Evolutionary conservation across 768 basidiomycete genomes (phyloP).

Genomic region (Serendipita sp.): DNA sequence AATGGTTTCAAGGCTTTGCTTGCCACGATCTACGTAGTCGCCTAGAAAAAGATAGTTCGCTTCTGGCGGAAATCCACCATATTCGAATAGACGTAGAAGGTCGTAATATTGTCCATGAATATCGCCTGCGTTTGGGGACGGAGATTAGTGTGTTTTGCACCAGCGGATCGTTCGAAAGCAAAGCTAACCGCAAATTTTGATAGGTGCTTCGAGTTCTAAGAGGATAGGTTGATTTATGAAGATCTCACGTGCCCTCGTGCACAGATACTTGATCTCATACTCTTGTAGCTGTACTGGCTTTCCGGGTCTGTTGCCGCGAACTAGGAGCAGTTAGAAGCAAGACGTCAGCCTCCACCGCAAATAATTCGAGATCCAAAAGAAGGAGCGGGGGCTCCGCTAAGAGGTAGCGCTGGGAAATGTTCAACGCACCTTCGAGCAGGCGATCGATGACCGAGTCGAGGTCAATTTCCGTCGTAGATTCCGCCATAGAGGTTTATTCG

Average conservation of each 20-base stretch:
- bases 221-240: conserved; percentile 99
- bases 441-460: conserved; percentile 99
- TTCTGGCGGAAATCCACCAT: conserved; percentile 98
- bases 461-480: conserved; percentile 64
- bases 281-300: conserved; percentile 96
- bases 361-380: not conserved
- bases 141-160: conserved; percentile 9
- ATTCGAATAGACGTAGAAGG: conserved; percentile 92
- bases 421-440: conserved; percentile 77
- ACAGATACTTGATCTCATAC: conserved; percentile 98
- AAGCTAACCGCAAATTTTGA: conserved; percentile 94
- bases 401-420: conserved; percentile 5
- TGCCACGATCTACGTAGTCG: conserved; percentile 98
- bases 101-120: conserved; percentile 99
- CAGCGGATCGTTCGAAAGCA: conserved; percentile 6
- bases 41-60: conserved; percentile 99
- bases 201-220: conserved; percentile 94
- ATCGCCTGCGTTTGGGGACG: conserved; percentile 46
- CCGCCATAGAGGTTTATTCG: conserved; percentile 11
- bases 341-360: not conserved
- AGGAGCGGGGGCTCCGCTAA: not conserved
- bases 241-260: conserved; percentile 96
- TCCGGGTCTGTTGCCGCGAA: conserved; percentile 94
- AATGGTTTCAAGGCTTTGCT: conserved; percentile 98
- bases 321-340: conserved; percentile 24